Evolutionary conservation across 441 rosid genomes (phyloP).

Genomic region (Capsella rubella): DNA sequence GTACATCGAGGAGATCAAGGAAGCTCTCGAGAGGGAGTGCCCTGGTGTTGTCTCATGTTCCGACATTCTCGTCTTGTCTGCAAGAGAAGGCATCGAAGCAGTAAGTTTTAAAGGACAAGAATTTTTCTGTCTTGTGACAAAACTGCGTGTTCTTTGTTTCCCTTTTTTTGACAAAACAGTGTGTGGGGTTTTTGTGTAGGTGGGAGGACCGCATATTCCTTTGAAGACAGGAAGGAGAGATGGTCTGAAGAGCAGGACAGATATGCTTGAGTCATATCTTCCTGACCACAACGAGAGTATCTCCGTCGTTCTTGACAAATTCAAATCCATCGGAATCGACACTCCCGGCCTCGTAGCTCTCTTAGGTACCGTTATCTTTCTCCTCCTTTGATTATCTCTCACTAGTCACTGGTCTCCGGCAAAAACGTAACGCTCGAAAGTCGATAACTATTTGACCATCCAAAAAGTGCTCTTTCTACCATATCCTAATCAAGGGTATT

Average conservation of each 20-base stretch:
- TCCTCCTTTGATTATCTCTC: not conserved
- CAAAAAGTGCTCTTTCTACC: not conserved
- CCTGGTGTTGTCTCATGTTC: conserved; percentile 95
- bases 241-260: conserved; percentile 86
- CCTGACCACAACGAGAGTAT: conserved; percentile 98
- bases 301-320: conserved; percentile 81
- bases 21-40: conserved; percentile 95
- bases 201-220: conserved; percentile 92
- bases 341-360: conserved; percentile 85
- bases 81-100: conserved; percentile 85
- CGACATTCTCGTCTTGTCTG: conserved; percentile 89
- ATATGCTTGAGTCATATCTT: conserved; percentile 72
- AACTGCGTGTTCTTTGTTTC: conserved; percentile 30
- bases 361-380: conserved; percentile 57
- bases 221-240: conserved; percentile 95
- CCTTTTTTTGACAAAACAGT: conserved; percentile 2
- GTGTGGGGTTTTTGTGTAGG: conserved; percentile 55
- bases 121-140: not conserved
- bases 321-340: conserved; percentile 76
- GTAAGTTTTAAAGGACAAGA: conserved; percentile 44
- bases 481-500: conserved; percentile 1
- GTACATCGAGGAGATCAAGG: conserved; percentile 85
- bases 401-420: not conserved
- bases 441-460: conserved; percentile 4
- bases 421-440: conserved; percentile 4